Conservation (phyloP, 2,329 filamentous ascomycete species). For the Microdochium bolleyi region DNA sequence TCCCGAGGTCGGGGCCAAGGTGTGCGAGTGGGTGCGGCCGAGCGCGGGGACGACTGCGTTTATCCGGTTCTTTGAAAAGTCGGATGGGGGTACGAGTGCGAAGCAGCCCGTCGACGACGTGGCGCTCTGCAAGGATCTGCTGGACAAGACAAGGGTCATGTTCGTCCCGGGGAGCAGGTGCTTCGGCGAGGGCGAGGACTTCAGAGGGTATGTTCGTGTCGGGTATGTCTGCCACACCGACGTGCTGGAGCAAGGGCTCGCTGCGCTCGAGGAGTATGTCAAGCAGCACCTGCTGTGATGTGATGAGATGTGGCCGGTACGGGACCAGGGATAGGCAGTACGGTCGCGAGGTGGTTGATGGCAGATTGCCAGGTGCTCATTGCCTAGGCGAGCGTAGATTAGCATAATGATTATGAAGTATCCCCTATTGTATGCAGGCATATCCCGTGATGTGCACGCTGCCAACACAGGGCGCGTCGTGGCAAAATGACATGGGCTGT, state of each 20-base stretch:
- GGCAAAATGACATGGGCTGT: too few relatives aligned
- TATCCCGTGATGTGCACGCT: too few relatives aligned
- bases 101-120: slow-evolving; percentile 57
- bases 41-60: slow-evolving; percentile 75
- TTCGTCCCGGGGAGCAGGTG: slow-evolving; percentile 65
- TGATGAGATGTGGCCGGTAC: too few relatives aligned
- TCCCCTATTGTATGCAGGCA: too few relatives aligned
- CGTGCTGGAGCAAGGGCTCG: slow-evolving; percentile 58
- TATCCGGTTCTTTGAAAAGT: slow-evolving; percentile 48
- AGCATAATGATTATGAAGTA: too few relatives aligned
- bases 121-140: slow-evolving; percentile 61
- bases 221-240: slow-evolving; percentile 68
- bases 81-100: slow-evolving; percentile 34
- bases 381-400: too few relatives aligned
- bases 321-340: too few relatives aligned
- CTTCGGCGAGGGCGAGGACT: slow-evolving; percentile 61
- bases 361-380: too few relatives aligned
- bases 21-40: slow-evolving; percentile 61
- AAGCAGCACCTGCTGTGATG: slow-evolving; percentile 14
- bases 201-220: slow-evolving; percentile 67
- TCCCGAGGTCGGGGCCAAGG: slow-evolving; percentile 17
- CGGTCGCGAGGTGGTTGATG: too few relatives aligned
- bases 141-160: slow-evolving; percentile 64
- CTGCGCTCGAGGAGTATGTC: slow-evolving; percentile 34
- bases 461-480: too few relatives aligned